These are phyloP conservation scores for Lentinula edodes DNA, from an alignment of 768 basidiomycete genomes.

Conservation along the genomic window DNA sequence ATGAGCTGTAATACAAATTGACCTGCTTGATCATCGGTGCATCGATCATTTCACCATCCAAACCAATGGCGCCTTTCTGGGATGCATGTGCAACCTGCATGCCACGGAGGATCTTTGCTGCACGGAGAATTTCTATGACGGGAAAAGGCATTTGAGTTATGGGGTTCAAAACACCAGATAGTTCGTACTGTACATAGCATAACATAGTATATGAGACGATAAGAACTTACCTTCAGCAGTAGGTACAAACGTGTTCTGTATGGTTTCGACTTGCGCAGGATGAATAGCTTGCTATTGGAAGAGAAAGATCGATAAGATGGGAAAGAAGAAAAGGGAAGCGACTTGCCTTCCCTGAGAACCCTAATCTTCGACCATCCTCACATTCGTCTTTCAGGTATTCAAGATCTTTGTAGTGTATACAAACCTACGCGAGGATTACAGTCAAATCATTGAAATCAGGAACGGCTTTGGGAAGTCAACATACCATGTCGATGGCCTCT, in stretches of 20 bases:
- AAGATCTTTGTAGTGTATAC: slow-evolving; percentile 78
- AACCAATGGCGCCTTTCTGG: slow-evolving; percentile 64
- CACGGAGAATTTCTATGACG: slow-evolving; percentile 65
- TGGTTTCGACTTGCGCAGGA: slow-evolving; percentile 72
- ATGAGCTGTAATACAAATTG: slow-evolving; percentile 6
- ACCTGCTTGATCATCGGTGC: slow-evolving; percentile 88
- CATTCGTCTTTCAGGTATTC: slow-evolving; percentile 69
- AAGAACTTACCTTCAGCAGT: slow-evolving; percentile 51
- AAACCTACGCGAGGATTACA: slow-evolving; percentile 48
- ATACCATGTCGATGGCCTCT: slow-evolving; percentile 87
- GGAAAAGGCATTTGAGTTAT: too few relatives aligned
- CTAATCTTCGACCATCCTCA: slow-evolving; percentile 71
- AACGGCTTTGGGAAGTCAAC: too few relatives aligned
- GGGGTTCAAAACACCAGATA: too few relatives aligned
- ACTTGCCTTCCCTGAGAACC: slow-evolving; percentile 85
- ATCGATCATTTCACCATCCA: slow-evolving; percentile 86
- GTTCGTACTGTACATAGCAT: too few relatives aligned
- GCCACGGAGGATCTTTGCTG: slow-evolving; percentile 61
- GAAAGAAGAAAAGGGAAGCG: neutral
- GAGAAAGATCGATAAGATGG: neutral
- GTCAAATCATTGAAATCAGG: slow-evolving; percentile 2
- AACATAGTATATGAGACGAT: neutral
- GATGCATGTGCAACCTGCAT: slow-evolving; percentile 56
- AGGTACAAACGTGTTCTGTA: slow-evolving; percentile 78
- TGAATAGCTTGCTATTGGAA: slow-evolving; percentile 87